Conservation (phyloP, 108 stramenopile genomes). For the Conticribra guillardii region DNA sequence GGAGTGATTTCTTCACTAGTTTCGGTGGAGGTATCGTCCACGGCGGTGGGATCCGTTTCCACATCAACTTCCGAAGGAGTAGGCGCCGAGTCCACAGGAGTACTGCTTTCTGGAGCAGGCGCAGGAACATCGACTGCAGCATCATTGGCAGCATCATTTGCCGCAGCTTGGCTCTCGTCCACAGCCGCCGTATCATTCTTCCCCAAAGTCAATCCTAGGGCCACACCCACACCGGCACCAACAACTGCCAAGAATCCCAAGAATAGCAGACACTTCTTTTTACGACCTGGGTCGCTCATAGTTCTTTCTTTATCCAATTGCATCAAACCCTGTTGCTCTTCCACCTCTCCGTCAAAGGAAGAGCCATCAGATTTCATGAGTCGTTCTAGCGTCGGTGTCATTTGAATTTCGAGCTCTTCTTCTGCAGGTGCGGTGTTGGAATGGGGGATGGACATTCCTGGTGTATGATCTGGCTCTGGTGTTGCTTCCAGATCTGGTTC, state of each 20-base stretch:
- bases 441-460: background rate
- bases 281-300: background rate
- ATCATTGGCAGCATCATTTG: background rate
- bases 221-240: constrained; percentile 19
- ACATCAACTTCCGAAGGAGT: background rate
- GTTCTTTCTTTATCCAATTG: background rate
- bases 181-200: background rate
- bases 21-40: background rate
- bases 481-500: no score
- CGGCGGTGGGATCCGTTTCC: background rate
- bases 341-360: background rate
- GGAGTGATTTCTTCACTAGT: no score
- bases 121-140: background rate
- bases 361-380: background rate
- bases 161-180: background rate
- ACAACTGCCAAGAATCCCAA: background rate
- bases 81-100: background rate
- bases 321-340: background rate
- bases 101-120: background rate
- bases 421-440: constrained; percentile 12
- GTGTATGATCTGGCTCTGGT: background rate
- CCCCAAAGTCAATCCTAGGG: background rate
- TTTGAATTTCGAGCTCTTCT: constrained; percentile 43
- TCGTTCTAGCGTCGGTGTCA: constrained; percentile 27
- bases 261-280: constrained; percentile 9